Conservation (phyloP, 2,329 filamentous ascomycete genomes). For the Diplodia intermedia region DNA sequence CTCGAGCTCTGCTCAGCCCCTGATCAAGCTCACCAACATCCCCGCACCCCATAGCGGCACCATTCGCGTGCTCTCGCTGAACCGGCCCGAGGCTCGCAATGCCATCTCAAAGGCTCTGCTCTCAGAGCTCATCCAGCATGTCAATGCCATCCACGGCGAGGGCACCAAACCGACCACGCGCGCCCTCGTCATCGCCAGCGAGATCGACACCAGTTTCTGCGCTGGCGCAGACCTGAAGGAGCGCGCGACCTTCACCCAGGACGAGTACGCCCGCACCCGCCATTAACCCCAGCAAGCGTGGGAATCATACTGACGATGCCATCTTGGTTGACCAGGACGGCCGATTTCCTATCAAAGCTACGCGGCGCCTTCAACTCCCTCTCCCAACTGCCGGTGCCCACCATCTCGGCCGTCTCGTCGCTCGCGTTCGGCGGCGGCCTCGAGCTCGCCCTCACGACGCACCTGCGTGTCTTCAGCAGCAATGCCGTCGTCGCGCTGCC, state of each 20-base stretch:
- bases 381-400: conserved; percentile 80
- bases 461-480: conserved; percentile 85
- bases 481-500: conserved; percentile 82
- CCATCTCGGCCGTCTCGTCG: conserved; percentile 85
- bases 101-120: conserved; percentile 85
- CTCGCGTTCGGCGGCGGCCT: conserved; percentile 90
- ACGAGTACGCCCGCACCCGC: conserved; percentile 68
- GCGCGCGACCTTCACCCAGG: conserved; percentile 73
- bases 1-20: conserved; percentile 44
- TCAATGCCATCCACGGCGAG: conserved; percentile 73
- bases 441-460: conserved; percentile 87
- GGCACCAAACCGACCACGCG: conserved; percentile 68
- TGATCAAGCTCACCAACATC: conserved; percentile 75
- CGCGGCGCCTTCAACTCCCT: conserved; percentile 77
- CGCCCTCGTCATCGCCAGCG: conserved; percentile 82
- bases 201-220: conserved; percentile 87
- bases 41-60: conserved; percentile 80
- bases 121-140: conserved; percentile 71
- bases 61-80: conserved; percentile 87
- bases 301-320: conserved; percentile 9
- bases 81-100: conserved; percentile 84
- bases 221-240: conserved; percentile 96
- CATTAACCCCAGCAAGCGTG: conserved; percentile 19
- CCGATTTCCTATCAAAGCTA: conserved; percentile 77
- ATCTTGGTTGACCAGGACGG: conserved; percentile 63